phyloP scores from a whole-genome alignment of 2,329 filamentous ascomycete species.

The Epichloe gansuensis region DNA sequence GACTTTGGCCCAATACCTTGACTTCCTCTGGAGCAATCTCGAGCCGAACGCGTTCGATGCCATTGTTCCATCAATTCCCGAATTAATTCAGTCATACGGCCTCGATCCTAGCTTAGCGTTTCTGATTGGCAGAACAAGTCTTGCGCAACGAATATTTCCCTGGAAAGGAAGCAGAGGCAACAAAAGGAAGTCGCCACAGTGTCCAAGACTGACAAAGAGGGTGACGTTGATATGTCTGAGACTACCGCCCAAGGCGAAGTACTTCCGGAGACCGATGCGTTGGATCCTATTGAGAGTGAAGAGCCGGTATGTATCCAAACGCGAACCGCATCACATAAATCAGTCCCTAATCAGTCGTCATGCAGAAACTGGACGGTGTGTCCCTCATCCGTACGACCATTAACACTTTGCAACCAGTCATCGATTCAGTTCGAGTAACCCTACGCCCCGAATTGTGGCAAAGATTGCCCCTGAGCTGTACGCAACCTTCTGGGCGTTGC shows the following conservation, averaged over 20 bases:
- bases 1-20: conserved; percentile 76
- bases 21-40: conserved; percentile 73
- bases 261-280: conserved; percentile 14
- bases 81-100: conserved; percentile 66
- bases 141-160: conserved; percentile 51
- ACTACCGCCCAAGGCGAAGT: conserved; percentile 18
- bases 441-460: conserved; percentile 54
- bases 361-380: conserved; percentile 23
- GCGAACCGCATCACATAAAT: conserved; percentile 3
- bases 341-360: conserved; percentile 13
- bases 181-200: conserved; percentile 17
- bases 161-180: conserved; percentile 22
- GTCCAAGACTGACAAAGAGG: conserved; percentile 35
- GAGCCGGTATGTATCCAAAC: conserved; percentile 20
- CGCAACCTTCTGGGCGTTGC: conserved; percentile 83
- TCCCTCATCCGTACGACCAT: conserved; percentile 19
- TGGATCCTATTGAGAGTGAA: conserved; percentile 15
- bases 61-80: conserved; percentile 61
- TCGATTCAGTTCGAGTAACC: conserved; percentile 51
- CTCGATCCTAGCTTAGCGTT: conserved; percentile 75
- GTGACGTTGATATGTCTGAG: conserved; percentile 42
- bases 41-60: conserved; percentile 64
- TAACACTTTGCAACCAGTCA: conserved; percentile 52
- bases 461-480: conserved; percentile 70
- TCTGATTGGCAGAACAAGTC: conserved; percentile 63